Evolutionary conservation across 2,329 filamentous ascomycete species (phyloP), one percentile per base, ranked within the genome.

Genomic region (Pseudocercospora pini-densiflorae): DNA sequence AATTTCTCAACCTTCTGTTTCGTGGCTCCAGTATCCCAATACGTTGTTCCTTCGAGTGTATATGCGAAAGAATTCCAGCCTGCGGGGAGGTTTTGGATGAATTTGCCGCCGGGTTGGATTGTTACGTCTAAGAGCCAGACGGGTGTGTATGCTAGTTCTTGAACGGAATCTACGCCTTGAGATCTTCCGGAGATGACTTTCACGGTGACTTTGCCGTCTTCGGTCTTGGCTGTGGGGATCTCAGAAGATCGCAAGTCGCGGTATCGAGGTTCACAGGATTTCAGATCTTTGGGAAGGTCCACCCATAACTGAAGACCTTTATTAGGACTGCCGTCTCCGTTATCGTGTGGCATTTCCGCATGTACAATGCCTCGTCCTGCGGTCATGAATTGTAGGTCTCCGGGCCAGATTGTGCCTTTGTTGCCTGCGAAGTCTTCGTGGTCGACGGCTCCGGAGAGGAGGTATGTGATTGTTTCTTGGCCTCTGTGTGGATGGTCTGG

Each of bases 341-440:
- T 92, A 76, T 92, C 88, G 62, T 88, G 86, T 9, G 94, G 94
- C 68, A 70, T 75, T 81, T 98, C 94, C 43, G 94, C 92, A 79
- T 98, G 95, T 79, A 97, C 91, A 74, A 98, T 96, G 49, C 94
- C 94, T 21, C 86, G 84, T 3, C 94, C 94, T 0, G 94, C 94
- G 0, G 94, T 97, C 95, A 98, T 98, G 85, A 98, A 98, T 78
- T 98, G 94, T 57, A 98, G 82, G 77, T 97, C 94, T n/a, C 94
- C 94, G 0, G 91, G 81, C 67, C 90, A 86, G 72, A 98, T 92
- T 3, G 91, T 95, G 65, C 94, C 95, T 59, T 86, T 86, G 81
- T 95, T 90, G 12, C 93, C 93, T 1, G 92, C 90, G 73, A 97
- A 97, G 79, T 97, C 93, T 81, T 97, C 93, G 76, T 97, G 93